A percentile compares a stretch with the other conserved stretches of the same genome.
phyloP scores from a whole-genome alignment of 306 rosid species.

The Vigna trinervia region DNA sequence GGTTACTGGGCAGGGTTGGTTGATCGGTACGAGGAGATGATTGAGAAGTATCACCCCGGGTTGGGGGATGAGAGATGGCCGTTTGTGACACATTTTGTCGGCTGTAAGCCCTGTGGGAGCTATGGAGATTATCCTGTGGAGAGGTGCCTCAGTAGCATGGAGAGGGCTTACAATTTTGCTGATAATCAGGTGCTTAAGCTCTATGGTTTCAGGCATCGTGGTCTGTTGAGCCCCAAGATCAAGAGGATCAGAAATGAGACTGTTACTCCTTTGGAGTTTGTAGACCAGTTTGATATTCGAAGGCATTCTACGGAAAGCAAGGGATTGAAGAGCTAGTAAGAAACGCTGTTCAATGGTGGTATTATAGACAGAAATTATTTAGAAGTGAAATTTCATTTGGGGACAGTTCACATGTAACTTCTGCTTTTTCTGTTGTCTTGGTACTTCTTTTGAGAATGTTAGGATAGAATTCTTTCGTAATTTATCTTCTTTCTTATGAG shows the following conservation, averaged over 20 bases:
- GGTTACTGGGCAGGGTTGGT: conserved; percentile 99
- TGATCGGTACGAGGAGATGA: conserved; percentile 96
- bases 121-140: conserved; percentile 98
- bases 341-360: conserved; percentile 44
- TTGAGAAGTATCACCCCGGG: conserved; percentile 95
- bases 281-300: conserved; percentile 82
- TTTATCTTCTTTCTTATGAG: conserved; percentile 47
- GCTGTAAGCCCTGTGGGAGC: conserved; percentile 99
- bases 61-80: conserved; percentile 99
- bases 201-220: conserved; percentile 91
- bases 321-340: conserved; percentile 62
- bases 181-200: conserved; percentile 93
- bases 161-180: conserved; percentile 96
- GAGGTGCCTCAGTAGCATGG: conserved; percentile 94
- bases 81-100: conserved; percentile 96
- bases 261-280: conserved; percentile 73
- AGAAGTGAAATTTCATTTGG: conserved; percentile 52
- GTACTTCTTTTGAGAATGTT: conserved; percentile 53
- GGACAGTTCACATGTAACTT: conserved; percentile 52
- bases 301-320: conserved; percentile 50
- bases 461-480: conserved; percentile 68
- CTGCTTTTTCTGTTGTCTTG: conserved; percentile 48
- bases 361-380: conserved; percentile 54
- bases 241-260: conserved; percentile 94
- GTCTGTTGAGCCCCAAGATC: conserved; percentile 91